Conservation (phyloP, 495 filamentous ascomycete species). For the Penicillium malachiteum region DNA sequence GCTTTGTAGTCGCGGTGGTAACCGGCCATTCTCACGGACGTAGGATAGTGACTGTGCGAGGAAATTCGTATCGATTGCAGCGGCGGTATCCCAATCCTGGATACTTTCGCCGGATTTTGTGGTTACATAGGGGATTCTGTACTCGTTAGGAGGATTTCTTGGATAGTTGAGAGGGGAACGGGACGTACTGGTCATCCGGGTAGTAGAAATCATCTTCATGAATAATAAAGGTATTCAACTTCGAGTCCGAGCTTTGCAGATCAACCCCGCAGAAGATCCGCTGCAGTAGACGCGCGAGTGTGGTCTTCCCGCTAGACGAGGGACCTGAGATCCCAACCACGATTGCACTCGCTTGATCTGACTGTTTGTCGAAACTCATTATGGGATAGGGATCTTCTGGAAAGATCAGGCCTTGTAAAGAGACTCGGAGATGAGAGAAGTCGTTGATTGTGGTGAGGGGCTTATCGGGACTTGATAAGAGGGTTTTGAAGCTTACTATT, state of each 20-base stretch:
- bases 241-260: conserved; percentile 1
- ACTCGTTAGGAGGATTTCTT: conserved; percentile 2
- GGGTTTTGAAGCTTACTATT: not conserved
- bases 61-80: conserved; percentile 64
- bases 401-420: not conserved
- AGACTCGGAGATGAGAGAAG: not conserved
- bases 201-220: conserved; percentile 94
- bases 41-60: conserved; percentile 61
- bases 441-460: not conserved
- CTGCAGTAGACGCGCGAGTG: conserved; percentile 70
- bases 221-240: conserved; percentile 65
- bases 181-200: conserved; percentile 62
- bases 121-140: conserved; percentile 52
- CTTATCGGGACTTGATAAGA: not conserved
- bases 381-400: not conserved
- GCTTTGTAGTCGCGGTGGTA: conserved; percentile 62
- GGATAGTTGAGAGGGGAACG: conserved; percentile 6
- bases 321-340: conserved; percentile 73
- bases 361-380: conserved; percentile 4
- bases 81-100: conserved; percentile 84
- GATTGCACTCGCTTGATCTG: conserved; percentile 35
- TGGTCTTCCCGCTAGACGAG: conserved; percentile 79
- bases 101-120: conserved; percentile 49
- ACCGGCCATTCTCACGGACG: conserved; percentile 62
- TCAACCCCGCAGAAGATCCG: conserved; percentile 55